These are phyloP conservation scores for Russula dissimulans DNA, from an alignment of 768 basidiomycete genomes.

Conservation along the genomic window DNA sequence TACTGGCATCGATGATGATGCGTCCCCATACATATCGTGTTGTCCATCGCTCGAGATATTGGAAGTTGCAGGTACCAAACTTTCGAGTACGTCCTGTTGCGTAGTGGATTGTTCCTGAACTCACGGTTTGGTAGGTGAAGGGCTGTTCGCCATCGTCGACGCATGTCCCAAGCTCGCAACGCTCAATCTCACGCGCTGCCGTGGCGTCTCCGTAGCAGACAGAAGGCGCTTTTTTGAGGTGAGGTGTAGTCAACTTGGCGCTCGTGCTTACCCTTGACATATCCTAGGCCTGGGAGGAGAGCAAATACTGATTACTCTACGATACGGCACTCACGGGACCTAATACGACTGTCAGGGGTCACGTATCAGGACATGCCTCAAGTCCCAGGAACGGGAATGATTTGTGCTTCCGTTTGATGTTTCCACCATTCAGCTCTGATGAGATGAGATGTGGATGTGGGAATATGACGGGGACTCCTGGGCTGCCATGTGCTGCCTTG, in stretches of 20 bases:
- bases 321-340: background rate
- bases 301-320: background rate
- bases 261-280: background rate
- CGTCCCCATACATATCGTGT: slow-evolving; percentile 41
- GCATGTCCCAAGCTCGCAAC: slow-evolving; percentile 42
- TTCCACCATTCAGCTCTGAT: too few species aligned
- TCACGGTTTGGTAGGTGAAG: slow-evolving; percentile 33
- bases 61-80: slow-evolving; percentile 47
- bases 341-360: background rate
- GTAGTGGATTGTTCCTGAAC: too few species aligned
- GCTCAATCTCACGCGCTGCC: slow-evolving; percentile 60
- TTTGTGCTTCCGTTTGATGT: too few species aligned
- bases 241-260: background rate
- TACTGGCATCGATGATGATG: slow-evolving; percentile 51
- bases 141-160: slow-evolving; percentile 49
- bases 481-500: too few species aligned
- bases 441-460: too few species aligned
- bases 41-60: slow-evolving; percentile 42
- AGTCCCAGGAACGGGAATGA: too few species aligned
- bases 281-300: slow-evolving; percentile 1
- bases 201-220: slow-evolving; percentile 49
- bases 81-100: slow-evolving; percentile 40
- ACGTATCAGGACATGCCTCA: too few species aligned
- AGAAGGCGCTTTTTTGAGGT: slow-evolving; percentile 63
- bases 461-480: too few species aligned